A percentile compares a stretch with the other conserved stretches of the same genome.
phyloP scores from a whole-genome alignment of 2,329 filamentous ascomycete genomes.

The Alternaria novae-zelandiae region DNA sequence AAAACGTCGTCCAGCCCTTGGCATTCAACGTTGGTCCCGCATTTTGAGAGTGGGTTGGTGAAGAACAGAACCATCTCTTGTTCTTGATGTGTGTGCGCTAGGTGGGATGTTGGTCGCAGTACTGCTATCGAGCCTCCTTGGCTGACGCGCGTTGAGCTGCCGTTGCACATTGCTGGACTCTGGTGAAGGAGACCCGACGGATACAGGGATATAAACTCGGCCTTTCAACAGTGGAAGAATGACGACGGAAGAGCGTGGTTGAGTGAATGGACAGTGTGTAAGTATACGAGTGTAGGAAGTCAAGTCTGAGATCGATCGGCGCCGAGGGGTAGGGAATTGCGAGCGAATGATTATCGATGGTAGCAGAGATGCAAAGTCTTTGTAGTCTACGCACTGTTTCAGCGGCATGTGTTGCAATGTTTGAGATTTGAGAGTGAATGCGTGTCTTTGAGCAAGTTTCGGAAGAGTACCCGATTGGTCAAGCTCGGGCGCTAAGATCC shows the following conservation, averaged over 20 bases:
- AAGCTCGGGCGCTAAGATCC: slow-evolving; percentile 16
- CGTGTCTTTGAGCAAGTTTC: slow-evolving; percentile 48
- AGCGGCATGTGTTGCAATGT: background rate
- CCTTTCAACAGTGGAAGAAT: background rate
- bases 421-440: slow-evolving; percentile 30
- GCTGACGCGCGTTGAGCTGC: slow-evolving; percentile 33
- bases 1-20: slow-evolving; percentile 25
- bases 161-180: slow-evolving; percentile 37
- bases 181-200: background rate
- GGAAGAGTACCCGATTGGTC: slow-evolving; percentile 39
- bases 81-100: slow-evolving; percentile 7
- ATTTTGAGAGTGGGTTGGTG: slow-evolving; percentile 29
- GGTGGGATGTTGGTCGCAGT: slow-evolving; percentile 26
- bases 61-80: slow-evolving; percentile 38
- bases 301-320: background rate
- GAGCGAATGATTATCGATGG: background rate
- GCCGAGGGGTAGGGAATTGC: background rate
- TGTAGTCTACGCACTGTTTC: background rate
- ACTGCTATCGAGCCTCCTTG: slow-evolving; percentile 48
- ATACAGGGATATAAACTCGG: background rate
- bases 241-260: background rate
- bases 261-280: background rate
- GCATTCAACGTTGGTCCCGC: slow-evolving; percentile 37
- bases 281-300: background rate
- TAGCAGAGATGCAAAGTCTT: background rate